Evolutionary conservation across 2,329 filamentous ascomycete species (phyloP).

Genomic region (Paradendryphiella salina): DNA sequence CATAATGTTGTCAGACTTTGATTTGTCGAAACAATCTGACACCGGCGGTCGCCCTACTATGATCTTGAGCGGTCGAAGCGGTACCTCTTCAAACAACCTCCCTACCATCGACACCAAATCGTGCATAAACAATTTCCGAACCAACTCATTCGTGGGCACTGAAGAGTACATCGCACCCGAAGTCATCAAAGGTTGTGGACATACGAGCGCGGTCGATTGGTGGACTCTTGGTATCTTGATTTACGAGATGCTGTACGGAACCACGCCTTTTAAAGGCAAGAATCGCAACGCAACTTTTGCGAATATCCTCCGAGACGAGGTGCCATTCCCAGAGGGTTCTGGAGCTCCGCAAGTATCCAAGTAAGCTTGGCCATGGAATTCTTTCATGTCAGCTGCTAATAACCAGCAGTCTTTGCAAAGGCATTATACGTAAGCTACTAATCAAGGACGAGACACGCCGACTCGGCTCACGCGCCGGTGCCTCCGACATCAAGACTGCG

Average conservation of each 20-base stretch:
- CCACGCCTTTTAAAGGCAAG: constrained; percentile 98
- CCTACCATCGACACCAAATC: constrained; percentile 99
- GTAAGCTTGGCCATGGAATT: constrained; percentile 61
- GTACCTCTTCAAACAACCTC: constrained; percentile 80
- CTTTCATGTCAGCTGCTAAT: constrained; percentile 36
- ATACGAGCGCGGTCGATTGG: constrained; percentile 98
- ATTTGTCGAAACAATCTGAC: constrained; percentile 96
- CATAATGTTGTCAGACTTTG: constrained; percentile 99
- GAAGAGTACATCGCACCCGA: constrained; percentile 99
- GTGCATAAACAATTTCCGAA: constrained; percentile 96
- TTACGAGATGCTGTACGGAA: constrained; percentile 98
- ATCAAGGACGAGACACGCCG: constrained; percentile 98
- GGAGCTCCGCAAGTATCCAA: constrained; percentile 85
- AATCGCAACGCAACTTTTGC: constrained; percentile 98
- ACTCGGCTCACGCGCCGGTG: constrained; percentile 89
- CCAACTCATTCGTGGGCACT: constrained; percentile 97
- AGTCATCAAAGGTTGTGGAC: constrained; percentile 97
- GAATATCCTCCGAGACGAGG: constrained; percentile 93
- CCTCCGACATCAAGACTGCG: constrained; percentile 94
- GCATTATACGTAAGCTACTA: constrained; percentile 89
- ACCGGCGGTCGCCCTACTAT: constrained; percentile 95
- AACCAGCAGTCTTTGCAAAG: constrained; percentile 80
- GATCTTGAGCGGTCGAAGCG: constrained; percentile 79
- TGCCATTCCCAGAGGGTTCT: constrained; percentile 89
- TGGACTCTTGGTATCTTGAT: constrained; percentile 97